phyloP scores from a whole-genome alignment of 441 rosid genomes.

The Euphorbia schlechtendalii region DNA sequence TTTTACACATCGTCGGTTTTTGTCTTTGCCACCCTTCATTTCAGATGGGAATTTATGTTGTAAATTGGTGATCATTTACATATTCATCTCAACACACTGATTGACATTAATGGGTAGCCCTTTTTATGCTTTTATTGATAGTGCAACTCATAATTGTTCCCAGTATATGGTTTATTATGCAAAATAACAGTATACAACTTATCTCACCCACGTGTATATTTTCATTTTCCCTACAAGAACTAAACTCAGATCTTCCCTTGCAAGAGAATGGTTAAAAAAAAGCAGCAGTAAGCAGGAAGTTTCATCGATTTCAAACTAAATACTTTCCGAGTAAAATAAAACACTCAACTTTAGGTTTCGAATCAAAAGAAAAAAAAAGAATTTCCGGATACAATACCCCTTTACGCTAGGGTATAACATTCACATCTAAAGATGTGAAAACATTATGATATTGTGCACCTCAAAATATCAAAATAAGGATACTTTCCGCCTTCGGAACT shows the following conservation, averaged over 20 bases:
- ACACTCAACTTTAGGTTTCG: no score
- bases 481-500: background rate
- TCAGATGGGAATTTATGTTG: background rate
- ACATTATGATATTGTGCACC: background rate
- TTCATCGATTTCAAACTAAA: background rate
- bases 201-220: no score
- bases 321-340: no score
- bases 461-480: background rate
- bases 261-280: no score
- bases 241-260: no score
- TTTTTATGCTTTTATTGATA: background rate
- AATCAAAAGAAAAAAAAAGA: no score
- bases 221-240: no score
- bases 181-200: no score
- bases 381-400: no score
- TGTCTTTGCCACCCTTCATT: background rate
- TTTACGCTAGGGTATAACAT: no score
- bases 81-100: background rate
- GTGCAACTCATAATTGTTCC: background rate
- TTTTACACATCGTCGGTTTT: background rate
- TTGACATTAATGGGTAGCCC: background rate
- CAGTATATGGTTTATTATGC: background rate
- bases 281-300: no score
- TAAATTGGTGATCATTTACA: constrained; percentile 17
- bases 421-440: no score